phyloP scores from a whole-genome alignment of 1,139 yeast genomes.

The Chernovozyma sophiae-reginae region DNA sequence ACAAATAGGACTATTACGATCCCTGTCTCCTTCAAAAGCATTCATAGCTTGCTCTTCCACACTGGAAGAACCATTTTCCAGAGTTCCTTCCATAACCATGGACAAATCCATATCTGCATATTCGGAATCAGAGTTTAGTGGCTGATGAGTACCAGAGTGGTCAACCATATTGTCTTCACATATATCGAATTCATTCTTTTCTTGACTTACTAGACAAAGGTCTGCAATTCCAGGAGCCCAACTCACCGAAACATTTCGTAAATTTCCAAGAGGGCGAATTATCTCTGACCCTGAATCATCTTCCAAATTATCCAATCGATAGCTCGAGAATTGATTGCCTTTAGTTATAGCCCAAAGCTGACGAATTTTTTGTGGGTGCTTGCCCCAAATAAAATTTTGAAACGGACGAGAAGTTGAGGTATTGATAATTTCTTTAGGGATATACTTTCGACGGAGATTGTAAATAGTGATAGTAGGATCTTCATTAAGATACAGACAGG shows the following conservation, averaged over 20 bases:
- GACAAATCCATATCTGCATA: background rate
- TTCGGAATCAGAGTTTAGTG: background rate
- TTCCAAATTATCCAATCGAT: conserved; percentile 40
- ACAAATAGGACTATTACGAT: conserved; percentile 11
- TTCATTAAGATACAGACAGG: conserved; percentile 72
- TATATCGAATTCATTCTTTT: conserved; percentile 39
- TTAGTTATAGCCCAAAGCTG: conserved; percentile 41
- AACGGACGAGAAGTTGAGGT: conserved; percentile 44
- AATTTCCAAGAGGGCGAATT: conserved; percentile 48
- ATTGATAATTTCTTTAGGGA: conserved; percentile 69
- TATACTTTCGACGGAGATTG: conserved; percentile 66
- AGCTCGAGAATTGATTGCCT: conserved; percentile 48
- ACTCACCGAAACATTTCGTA: conserved; percentile 49
- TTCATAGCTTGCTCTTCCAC: background rate
- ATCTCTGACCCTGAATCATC: conserved; percentile 22
- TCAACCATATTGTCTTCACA: background rate
- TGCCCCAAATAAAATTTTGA: conserved; percentile 44
- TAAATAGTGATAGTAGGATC: conserved; percentile 74
- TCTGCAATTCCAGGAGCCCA: conserved; percentile 52
- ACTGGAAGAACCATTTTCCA: background rate
- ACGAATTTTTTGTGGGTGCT: conserved; percentile 19
- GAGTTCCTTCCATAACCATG: background rate
- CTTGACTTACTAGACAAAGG: conserved; percentile 52
- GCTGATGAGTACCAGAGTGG: background rate
- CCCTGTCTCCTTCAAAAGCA: background rate